These are phyloP conservation scores for Isatis tinctoria DNA, from an alignment of 345 rosid genomes.

Conservation along the genomic window DNA sequence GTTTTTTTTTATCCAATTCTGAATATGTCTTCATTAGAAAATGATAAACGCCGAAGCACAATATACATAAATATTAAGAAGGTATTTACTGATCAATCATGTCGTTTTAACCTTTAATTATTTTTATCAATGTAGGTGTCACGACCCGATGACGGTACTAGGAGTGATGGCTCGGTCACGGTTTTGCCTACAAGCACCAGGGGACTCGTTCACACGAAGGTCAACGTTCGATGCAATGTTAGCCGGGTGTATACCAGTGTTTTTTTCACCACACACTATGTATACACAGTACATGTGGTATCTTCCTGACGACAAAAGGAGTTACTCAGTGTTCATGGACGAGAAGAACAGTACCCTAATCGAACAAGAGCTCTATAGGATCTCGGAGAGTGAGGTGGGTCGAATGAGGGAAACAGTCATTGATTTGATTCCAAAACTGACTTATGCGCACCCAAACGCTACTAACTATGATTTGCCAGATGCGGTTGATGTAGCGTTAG, in stretches of 20 bases:
- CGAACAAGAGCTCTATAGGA: constrained; percentile 16
- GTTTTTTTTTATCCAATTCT: not conserved
- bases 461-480: constrained; percentile 15
- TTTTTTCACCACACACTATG: constrained; percentile 48
- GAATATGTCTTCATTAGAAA: not conserved
- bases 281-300: constrained; percentile 51
- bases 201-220: constrained; percentile 52
- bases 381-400: constrained; percentile 15
- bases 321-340: constrained; percentile 42
- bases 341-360: constrained; percentile 5
- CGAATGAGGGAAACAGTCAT: constrained; percentile 5
- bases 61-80: too few species aligned
- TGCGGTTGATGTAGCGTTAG: constrained; percentile 25
- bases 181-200: constrained; percentile 46
- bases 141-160: constrained; percentile 15
- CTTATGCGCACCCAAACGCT: constrained; percentile 21
- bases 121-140: constrained; percentile 14
- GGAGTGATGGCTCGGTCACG: constrained; percentile 26
- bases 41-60: not conserved
- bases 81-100: not conserved
- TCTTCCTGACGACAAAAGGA: constrained; percentile 35
- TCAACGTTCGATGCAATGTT: constrained; percentile 53
- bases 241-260: constrained; percentile 55
- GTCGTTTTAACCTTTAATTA: not conserved
- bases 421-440: constrained; percentile 10